A percentile compares a stretch with the other conserved stretches of the same genome.
Conservation (phyloP, 306 rosid genomes). For the Vigna hirtella region DNA sequence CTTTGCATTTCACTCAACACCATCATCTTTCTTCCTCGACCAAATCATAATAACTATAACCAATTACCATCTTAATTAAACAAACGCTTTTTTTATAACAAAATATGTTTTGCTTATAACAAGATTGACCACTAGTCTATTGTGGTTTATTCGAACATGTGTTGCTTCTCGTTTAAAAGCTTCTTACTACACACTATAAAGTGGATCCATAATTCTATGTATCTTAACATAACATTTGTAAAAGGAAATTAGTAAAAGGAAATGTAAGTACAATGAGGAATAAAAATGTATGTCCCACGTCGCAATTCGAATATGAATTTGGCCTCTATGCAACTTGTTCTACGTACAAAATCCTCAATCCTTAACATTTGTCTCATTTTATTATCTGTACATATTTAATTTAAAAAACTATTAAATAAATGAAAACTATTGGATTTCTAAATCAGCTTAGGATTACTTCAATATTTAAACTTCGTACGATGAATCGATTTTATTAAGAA, state of each 20-base stretch:
- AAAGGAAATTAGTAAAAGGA: slow-evolving; percentile 9
- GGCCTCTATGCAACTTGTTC: neutral
- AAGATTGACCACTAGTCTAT: neutral
- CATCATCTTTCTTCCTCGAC: slow-evolving; percentile 56
- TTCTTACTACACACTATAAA: slow-evolving; percentile 41
- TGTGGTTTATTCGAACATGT: neutral
- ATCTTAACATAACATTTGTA: slow-evolving; percentile 33
- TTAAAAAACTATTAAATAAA: neutral
- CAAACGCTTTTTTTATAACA: too few relatives aligned
- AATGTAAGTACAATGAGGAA: slow-evolving; percentile 29
- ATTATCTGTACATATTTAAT: neutral
- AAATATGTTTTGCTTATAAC: too few relatives aligned
- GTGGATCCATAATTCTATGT: slow-evolving; percentile 36
- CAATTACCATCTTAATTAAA: neutral
- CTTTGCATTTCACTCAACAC: slow-evolving; percentile 66
- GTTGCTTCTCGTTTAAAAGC: slow-evolving; percentile 38
- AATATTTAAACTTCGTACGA: neutral
- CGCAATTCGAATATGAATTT: neutral
- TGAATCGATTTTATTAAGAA: too few relatives aligned
- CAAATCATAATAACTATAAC: slow-evolving; percentile 15
- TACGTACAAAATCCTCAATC: neutral
- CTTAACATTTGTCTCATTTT: neutral
- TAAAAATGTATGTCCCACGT: neutral
- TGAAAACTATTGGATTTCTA: neutral
- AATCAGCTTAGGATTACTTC: neutral